Evolutionary conservation across 257 asterid genomes (phyloP).

Genomic region (Linderniella brevidens): DNA sequence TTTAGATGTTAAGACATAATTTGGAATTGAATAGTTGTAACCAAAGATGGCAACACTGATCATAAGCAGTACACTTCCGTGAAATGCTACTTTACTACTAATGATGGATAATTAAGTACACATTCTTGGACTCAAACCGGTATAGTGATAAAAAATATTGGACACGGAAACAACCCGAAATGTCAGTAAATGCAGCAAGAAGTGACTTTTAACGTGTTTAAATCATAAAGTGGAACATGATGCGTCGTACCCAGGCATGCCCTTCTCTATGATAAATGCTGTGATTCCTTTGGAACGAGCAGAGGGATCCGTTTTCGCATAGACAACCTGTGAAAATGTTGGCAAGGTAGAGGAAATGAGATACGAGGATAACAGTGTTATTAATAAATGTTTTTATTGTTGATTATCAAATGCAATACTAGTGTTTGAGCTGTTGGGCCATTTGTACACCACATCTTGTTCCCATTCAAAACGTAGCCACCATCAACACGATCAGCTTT

Average conservation of each 20-base stretch:
- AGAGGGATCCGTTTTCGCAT: constrained; percentile 79
- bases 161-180: too few relatives aligned
- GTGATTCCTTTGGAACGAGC: constrained; percentile 90
- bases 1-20: too few relatives aligned
- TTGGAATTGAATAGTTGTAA: too few relatives aligned
- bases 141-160: too few relatives aligned
- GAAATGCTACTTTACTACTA: too few relatives aligned
- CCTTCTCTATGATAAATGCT: constrained; percentile 91
- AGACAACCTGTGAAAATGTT: constrained; percentile 62
- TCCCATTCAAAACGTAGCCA: constrained; percentile 85
- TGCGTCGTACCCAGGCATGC: constrained; percentile 84
- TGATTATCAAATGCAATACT: constrained; percentile 31
- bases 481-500: constrained; percentile 81
- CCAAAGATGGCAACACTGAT: too few relatives aligned
- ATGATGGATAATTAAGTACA: too few relatives aligned
- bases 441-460: constrained; percentile 99
- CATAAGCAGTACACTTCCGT: too few relatives aligned
- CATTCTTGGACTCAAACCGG: too few relatives aligned
- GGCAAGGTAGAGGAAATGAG: background rate
- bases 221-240: background rate
- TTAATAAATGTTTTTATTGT: constrained; percentile 4
- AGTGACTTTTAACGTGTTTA: background rate
- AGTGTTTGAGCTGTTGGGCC: constrained; percentile 86
- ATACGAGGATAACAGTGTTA: background rate
- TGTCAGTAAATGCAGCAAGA: background rate